Conservation (phyloP, 257 asterid species). For the Przewalskia tangutica region DNA sequence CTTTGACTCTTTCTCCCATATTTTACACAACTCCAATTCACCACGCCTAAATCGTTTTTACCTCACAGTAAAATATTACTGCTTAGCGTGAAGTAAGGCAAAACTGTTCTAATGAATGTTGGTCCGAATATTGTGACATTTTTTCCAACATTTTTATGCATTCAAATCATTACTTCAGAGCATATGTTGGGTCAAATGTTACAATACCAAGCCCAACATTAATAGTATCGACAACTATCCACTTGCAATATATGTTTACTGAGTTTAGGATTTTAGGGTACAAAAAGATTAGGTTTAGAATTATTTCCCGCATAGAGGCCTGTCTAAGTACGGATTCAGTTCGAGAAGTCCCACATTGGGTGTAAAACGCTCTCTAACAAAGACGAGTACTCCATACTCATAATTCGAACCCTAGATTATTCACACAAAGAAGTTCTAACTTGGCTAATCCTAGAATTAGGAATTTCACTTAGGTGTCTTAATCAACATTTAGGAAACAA, state of each 20-base stretch:
- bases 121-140: no score
- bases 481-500: not conserved
- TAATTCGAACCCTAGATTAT: not conserved
- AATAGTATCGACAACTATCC: not conserved
- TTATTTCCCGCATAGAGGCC: no score
- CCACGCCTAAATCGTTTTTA: no score
- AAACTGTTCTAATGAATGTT: no score
- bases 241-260: not conserved
- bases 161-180: no score
- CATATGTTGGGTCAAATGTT: no score
- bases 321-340: not conserved
- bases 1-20: no score
- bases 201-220: no score
- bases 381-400: not conserved
- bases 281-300: not conserved
- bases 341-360: rapidly evolving
- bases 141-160: no score
- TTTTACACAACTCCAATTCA: no score
- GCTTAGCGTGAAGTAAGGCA: no score
- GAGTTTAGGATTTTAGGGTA: not conserved
- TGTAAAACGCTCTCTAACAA: not conserved
- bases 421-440: not conserved
- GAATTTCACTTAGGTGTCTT: not conserved
- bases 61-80: no score
- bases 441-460: not conserved